Evolutionary conservation across 805 yeast species (phyloP), one percentile per base, ranked within the genome.

Genomic region (Sungouiozyma ichnusensis): DNA sequence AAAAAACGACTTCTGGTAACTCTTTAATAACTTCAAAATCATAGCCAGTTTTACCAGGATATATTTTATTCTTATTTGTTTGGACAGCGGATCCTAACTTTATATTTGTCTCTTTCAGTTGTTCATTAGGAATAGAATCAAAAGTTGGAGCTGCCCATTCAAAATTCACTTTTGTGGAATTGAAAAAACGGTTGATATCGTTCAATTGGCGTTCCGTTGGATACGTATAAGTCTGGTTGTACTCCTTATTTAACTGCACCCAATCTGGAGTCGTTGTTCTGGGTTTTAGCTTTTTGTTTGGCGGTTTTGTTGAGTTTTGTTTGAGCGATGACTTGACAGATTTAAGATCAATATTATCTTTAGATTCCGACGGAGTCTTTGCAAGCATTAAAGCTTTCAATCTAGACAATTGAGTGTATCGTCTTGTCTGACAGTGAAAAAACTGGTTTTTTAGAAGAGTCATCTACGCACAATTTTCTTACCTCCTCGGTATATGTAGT

Each of bases 1-100:
- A 51, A 37, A 87, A 69, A 3, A 81, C 65, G 3, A 86, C 74
- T 53, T 86, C 95, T 0, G 95, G 95, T 11, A 82, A 63, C 14
- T 63, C 65, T 40, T 49, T 57, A 16, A 50, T 47, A 11, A 57
- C 41, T 20, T 63, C 59, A 42, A 55, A 55, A 20, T 62, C 63
- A 15, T 60, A 39, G 43, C 46, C 38, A 42, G 62, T 47, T 38
- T 50, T 40, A 40, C 59, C 55, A 15, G 49, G 58, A 17, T 45
- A 47, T 16, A 57, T 61, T 27, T 55, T 40, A 8, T 16, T 16
- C 4, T 34, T 16, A 3, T 16, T 55, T 3, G 58, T 59, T 3
- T 20, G 20, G 16, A n/a, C n/a, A 2, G n/a, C 4, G 9, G 11
- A 35, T 3, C 15, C 32, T 2, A 20, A 3, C 9, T 35, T 52